Conservation (phyloP, 2,329 filamentous ascomycete species). For the Nigrospora oryzae region DNA sequence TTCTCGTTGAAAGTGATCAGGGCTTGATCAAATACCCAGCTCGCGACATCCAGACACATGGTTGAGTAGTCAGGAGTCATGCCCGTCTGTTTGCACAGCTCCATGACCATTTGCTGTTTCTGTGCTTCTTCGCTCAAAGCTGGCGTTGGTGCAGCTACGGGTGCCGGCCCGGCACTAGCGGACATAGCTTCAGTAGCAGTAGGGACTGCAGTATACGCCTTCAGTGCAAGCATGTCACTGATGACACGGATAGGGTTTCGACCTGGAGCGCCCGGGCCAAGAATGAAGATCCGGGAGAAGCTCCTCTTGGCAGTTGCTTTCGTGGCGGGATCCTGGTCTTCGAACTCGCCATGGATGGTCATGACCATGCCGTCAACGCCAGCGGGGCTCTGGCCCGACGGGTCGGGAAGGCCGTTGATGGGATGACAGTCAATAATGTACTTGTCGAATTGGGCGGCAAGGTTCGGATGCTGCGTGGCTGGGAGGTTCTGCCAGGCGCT, state of each 20-base stretch:
- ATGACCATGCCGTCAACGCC: constrained; percentile 75
- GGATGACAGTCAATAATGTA: constrained; percentile 80
- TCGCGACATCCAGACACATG: constrained; percentile 71
- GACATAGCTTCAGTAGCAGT: constrained; percentile 16
- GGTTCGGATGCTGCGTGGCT: constrained; percentile 63
- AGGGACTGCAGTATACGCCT: constrained; percentile 51
- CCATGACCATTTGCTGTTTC: constrained; percentile 62
- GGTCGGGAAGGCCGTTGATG: constrained; percentile 63
- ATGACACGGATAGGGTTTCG: constrained; percentile 63
- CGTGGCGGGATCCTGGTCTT: constrained; percentile 56
- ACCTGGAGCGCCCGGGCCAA: constrained; percentile 64
- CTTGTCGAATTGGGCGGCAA: constrained; percentile 57
- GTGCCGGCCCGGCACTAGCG: constrained; percentile 9
- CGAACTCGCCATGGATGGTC: constrained; percentile 75
- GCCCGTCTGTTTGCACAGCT: constrained; percentile 68
- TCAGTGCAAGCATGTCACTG: constrained; percentile 69
- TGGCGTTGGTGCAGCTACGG: constrained; percentile 11
- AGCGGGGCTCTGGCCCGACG: constrained; percentile 48
- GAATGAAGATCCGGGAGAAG: constrained; percentile 73
- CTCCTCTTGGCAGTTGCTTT: constrained; percentile 58
- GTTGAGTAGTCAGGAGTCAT: constrained; percentile 74
- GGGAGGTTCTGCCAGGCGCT: constrained; percentile 65
- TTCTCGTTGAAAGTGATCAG: constrained; percentile 67
- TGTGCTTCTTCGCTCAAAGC: constrained; percentile 31
- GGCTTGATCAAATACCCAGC: constrained; percentile 73